A percentile compares a stretch with the other conserved stretches of the same genome.
phyloP scores from a whole-genome alignment of 106 monocot genomes.

The Gastrodia elata region DNA sequence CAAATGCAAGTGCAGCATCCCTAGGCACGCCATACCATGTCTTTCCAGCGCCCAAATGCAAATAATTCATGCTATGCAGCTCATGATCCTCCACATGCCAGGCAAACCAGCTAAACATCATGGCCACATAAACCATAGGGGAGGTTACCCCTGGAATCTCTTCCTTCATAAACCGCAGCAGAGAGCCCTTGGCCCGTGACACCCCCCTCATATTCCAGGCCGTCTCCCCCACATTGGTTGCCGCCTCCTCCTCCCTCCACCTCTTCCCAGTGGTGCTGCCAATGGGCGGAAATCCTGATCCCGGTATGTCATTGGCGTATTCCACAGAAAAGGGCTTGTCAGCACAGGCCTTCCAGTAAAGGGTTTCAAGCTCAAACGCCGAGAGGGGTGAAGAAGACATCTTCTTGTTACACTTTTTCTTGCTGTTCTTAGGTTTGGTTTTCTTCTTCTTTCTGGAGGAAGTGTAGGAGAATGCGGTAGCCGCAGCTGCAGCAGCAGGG shows the following conservation, averaged over 20 bases:
- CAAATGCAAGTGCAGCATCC: slow-evolving; percentile 67
- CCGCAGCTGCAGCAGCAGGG: neutral
- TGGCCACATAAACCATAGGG: slow-evolving; percentile 79
- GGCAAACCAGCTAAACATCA: slow-evolving; percentile 95
- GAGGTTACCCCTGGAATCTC: slow-evolving; percentile 86
- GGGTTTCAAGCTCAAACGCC: slow-evolving; percentile 46
- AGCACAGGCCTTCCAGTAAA: slow-evolving; percentile 64
- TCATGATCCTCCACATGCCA: slow-evolving; percentile 96
- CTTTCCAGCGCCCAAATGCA: slow-evolving; percentile 71
- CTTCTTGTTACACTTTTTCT: neutral
- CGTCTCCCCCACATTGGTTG: slow-evolving; percentile 55
- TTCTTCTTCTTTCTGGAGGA: slow-evolving; percentile 2
- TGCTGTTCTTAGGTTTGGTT: neutral
- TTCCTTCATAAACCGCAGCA: slow-evolving; percentile 76
- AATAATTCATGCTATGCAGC: slow-evolving; percentile 77
- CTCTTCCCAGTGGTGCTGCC: slow-evolving; percentile 6
- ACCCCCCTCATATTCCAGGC: slow-evolving; percentile 86
- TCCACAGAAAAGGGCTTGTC: slow-evolving; percentile 68
- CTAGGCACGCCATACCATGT: slow-evolving; percentile 92
- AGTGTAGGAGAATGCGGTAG: neutral
- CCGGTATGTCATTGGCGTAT: slow-evolving; percentile 83
- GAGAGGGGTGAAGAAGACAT: slow-evolving; percentile 9
- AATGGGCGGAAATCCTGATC: slow-evolving; percentile 48
- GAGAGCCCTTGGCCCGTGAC: slow-evolving; percentile 48
- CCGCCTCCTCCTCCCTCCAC: slow-evolving; percentile 26